phyloP scores from a whole-genome alignment of 371 early-diverging fungal genomes.

The Rhizopus delemar region DNA sequence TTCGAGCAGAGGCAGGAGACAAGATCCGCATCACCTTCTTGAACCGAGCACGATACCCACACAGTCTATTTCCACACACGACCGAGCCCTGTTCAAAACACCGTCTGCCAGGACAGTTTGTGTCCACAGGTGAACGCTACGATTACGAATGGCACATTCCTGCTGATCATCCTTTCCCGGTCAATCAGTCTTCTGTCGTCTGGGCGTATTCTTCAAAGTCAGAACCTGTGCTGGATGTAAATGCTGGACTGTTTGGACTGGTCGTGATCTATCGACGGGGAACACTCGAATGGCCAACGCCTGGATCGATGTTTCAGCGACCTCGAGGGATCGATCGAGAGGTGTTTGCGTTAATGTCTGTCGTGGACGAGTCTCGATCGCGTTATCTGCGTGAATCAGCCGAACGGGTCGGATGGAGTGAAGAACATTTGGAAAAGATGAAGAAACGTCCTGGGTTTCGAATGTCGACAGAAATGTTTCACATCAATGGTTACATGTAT shows the following conservation, averaged over 20 bases:
- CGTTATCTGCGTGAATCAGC: slow-evolving; percentile 39
- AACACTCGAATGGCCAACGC: slow-evolving; percentile 26
- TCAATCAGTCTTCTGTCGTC: slow-evolving; percentile 37
- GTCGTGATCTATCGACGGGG: slow-evolving; percentile 49
- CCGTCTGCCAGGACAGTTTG: slow-evolving; percentile 23
- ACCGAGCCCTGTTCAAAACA: not conserved
- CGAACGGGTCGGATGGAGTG: slow-evolving; percentile 23
- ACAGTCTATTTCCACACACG: slow-evolving; percentile 51
- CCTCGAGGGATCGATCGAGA: slow-evolving; percentile 44
- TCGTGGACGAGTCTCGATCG: slow-evolving; percentile 48
- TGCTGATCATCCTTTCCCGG: slow-evolving; percentile 22
- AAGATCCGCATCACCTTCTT: slow-evolving; percentile 42
- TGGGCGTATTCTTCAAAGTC: slow-evolving; percentile 52
- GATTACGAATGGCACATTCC: slow-evolving; percentile 55
- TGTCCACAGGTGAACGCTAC: slow-evolving; percentile 38
- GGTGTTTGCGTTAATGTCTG: slow-evolving; percentile 47
- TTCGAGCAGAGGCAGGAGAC: slow-evolving; percentile 58
- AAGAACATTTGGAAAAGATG: slow-evolving; percentile 10
- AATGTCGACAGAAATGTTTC: slow-evolving; percentile 54
- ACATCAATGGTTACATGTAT: slow-evolving; percentile 53
- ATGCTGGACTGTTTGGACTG: slow-evolving; percentile 51
- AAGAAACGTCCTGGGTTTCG: slow-evolving; percentile 29
- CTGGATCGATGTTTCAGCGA: slow-evolving; percentile 32
- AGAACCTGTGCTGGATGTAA: slow-evolving; percentile 36
- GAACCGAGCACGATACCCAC: slow-evolving; percentile 45